Base-by-base conservation (phyloP, 768 basidiomycete species). In the Chalciporus piperatus region DNA sequence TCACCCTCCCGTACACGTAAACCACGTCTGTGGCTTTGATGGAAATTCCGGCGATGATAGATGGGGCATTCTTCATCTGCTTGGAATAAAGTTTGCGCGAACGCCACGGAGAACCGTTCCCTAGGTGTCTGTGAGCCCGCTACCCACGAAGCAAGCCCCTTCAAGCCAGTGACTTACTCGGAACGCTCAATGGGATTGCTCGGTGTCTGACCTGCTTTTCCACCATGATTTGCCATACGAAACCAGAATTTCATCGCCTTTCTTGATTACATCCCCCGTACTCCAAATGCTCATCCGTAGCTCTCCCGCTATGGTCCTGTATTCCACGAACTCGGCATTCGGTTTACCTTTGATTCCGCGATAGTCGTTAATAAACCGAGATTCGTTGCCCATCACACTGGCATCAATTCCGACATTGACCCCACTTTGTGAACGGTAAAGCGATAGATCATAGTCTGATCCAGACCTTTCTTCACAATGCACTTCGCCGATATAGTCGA, bases 141-240 rank as follows among this genome's bases (percentile, higher is more conserved):
- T 30, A 32, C 30, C 30, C 30, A 11, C 30, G 30, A 13, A 32
- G 30, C 30, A 32, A 32, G 11, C 30, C 30, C 8, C 30, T 32
- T 32, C 30, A 32, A 32, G 30, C 30, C 30, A 32, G 10, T 32
- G 30, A 32, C 30, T 32, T 32, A 32, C 33, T 40, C 39, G 35
- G 20, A 41, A 1, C 35, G 13, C n/a, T 22, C 41, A 14, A 32
- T 44, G 33, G 46, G 50, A 45, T 47, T 46, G 12, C 28, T 19
- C 16, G 38, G 40, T 40, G 32, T 30, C 52, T 43, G 12, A n/a
- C 39, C 87, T 75, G 49, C 76, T 75, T 12, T 65, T 72, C 92
- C 92, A 94, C 86, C 88, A 92, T 16, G 78, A 76, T 63, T 92
- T 92, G 19, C 94, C 94, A 64, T 96, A 96, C 12, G 86, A 89